phyloP scores from a whole-genome alignment of 331 rosid species.

The Cucumis variabilis region DNA sequence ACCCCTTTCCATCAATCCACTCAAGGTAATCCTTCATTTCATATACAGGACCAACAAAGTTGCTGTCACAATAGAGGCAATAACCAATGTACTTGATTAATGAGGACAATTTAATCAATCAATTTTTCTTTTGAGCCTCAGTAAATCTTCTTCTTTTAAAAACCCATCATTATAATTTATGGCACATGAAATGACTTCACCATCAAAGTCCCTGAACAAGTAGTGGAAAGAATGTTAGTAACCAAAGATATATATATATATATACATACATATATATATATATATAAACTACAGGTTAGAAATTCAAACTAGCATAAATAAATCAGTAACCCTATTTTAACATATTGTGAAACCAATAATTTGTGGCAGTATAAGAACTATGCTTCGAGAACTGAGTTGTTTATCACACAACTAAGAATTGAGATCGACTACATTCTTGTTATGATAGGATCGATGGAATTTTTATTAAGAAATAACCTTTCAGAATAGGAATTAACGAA shows the following conservation, averaged over 20 bases:
- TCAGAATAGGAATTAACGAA: not conserved
- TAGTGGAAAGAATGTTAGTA: not conserved
- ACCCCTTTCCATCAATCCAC: constrained; percentile 94
- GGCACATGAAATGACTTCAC: constrained; percentile 90
- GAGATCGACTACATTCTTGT: not conserved
- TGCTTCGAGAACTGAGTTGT: not conserved
- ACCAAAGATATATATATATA: not conserved
- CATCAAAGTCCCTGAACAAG: constrained; percentile 80
- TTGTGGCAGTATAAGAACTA: not conserved
- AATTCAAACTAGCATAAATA: not conserved
- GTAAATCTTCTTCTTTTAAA: constrained; percentile 81
- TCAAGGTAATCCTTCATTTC: constrained; percentile 88
- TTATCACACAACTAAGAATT: constrained; percentile 3
- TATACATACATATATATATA: no score
- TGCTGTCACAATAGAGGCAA: constrained; percentile 67
- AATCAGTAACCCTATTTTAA: not conserved
- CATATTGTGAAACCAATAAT: not conserved
- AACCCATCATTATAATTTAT: constrained; percentile 91
- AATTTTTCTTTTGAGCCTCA: constrained; percentile 83
- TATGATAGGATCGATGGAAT: not conserved
- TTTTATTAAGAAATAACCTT: not conserved
- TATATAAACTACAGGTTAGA: not conserved
- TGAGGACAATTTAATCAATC: constrained; percentile 77
- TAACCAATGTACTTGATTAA: constrained; percentile 61
- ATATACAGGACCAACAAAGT: constrained; percentile 66